Evolutionary conservation across 2,329 filamentous ascomycete genomes (phyloP), one percentile per base, ranked within the genome.

Genomic region (Cyphellophora europaea): DNA sequence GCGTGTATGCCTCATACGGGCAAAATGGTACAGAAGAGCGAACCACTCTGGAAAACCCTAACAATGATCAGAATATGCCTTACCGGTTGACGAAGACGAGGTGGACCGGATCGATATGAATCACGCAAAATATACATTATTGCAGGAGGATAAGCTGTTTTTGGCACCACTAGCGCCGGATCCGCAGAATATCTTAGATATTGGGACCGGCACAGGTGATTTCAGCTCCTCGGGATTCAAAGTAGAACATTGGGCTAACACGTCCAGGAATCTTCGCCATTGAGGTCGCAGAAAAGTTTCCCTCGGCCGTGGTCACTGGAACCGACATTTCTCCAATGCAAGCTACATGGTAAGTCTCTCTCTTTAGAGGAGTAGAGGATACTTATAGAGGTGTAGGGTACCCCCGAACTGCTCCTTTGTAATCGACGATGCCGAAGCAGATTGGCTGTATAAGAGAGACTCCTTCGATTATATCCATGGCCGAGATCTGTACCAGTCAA

Each of bases 371-470:
- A n/a, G n/a, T n/a, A n/a, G n/a, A n/a, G n/a, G n/a, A n/a, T n/a
- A n/a, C n/a, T n/a, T n/a, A n/a, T n/a, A n/a, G n/a, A n/a, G 11
- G 33, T 35, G 16, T 39, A 33, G 37, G 11, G 32, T 38, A 11
- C 35, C 30, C 11, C 35, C 30, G 5, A 35, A 27, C 35, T 34
- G 31, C 11, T 19, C 55, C 10, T 56, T 56, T 35, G 46, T 51
- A 27, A 35, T 55, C 6, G 51, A 54, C 14, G 54, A 57, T 34
- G 25, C 35, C 15, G 42, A 44, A 15, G 13, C 6, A 11, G 17
- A 13, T 15, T 77, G 72, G 72, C 43, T 42, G 13, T 50, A 39
- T 40, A 34, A 28, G 33, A 33, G 27, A 5, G 42, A 47, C 5
- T 28, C 37, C 11, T 51, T 51, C 17, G 49, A 51, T 18, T 42